Percentiles rank a stretch among this genome's conserved stretches.
phyloP scores from a whole-genome alignment of 495 filamentous ascomycete species.

The Hypoxylon cercidicola region DNA sequence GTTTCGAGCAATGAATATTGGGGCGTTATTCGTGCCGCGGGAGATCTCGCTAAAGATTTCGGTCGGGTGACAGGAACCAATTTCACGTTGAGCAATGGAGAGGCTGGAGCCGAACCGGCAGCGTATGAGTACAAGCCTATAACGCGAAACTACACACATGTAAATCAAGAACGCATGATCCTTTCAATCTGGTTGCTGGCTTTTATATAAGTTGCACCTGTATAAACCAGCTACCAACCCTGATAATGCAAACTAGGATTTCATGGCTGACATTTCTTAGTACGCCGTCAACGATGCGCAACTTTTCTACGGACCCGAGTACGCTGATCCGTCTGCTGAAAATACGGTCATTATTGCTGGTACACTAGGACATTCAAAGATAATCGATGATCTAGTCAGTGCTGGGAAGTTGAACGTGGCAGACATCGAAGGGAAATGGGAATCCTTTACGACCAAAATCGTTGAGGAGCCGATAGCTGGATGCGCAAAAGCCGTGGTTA shows the following conservation, averaged over 20 bases:
- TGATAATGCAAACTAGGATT: neutral
- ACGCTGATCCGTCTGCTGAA: conserved; percentile 54
- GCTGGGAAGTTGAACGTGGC: conserved; percentile 66
- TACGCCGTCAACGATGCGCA: conserved; percentile 54
- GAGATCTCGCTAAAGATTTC: conserved; percentile 76
- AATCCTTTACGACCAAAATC: conserved; percentile 70
- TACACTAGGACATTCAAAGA: conserved; percentile 69
- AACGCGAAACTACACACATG: conserved; percentile 58
- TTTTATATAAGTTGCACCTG: too few relatives aligned
- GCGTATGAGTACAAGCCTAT: conserved; percentile 56
- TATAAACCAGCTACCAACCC: too few relatives aligned
- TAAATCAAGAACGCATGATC: conserved; percentile 38
- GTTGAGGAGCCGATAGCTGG: conserved; percentile 68
- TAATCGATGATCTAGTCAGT: conserved; percentile 67
- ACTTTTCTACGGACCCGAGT: conserved; percentile 58
- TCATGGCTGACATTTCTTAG: conserved; percentile 37
- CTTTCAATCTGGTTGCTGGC: neutral
- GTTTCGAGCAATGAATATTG: conserved; percentile 68
- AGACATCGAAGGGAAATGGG: conserved; percentile 71
- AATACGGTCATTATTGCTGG: conserved; percentile 74
- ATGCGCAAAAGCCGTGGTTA: conserved; percentile 69
- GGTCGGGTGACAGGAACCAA: conserved; percentile 72
- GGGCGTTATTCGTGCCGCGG: conserved; percentile 73
- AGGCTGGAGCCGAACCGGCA: conserved; percentile 48
- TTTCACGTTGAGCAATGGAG: conserved; percentile 64